Evolutionary conservation across 495 filamentous ascomycete genomes (phyloP), one percentile per base, ranked within the genome.

Genomic region (Mytilinidion resinicola): DNA sequence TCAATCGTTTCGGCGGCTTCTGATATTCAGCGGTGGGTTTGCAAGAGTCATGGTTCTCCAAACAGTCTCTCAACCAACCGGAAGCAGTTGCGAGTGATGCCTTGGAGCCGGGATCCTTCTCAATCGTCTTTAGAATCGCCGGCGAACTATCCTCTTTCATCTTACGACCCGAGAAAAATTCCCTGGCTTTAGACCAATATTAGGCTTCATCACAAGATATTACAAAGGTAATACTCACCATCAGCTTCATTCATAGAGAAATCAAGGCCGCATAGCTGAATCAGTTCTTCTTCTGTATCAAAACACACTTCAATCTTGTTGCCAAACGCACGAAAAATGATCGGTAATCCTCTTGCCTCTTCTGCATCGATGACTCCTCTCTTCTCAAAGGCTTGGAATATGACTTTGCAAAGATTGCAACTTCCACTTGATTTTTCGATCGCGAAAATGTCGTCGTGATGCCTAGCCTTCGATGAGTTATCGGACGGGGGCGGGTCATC

Each of bases 211-310:
- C 21, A 11, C 44, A 15, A 20, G 10, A 4, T 11, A 6, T 20
- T 15, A 48, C 1, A n/a, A 11, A 36, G 21, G 30, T 17, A 17
- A 36, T 30, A 11, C 38, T n/a, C 36, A 55, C 52, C 34, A 30
- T 30, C 17, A 55, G 34, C 37, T 21, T 55, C 11, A 9, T 55
- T 21, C 36, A 55, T 42, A 20, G 25, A 55, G 34, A 55, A 10
- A 44, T 55, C 52, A 37, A 55, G 20, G 17, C 52, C 37, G 36
- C 52, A 55, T 15, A 55, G 35, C 17, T 43, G 19, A 55, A 55
- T 55, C 34, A 44, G 9, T n/a, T 37, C 36, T 55, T 55, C 52
- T 1, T 12, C 10, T 11, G 11, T 21, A 12, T 55, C 52, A 43
- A 43, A 42, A 20, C 52, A 9, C 9, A 43, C 37, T 43, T 9